These are phyloP conservation scores for Lentinula guzmanii DNA, from an alignment of 768 basidiomycete genomes.

Conservation along the genomic window DNA sequence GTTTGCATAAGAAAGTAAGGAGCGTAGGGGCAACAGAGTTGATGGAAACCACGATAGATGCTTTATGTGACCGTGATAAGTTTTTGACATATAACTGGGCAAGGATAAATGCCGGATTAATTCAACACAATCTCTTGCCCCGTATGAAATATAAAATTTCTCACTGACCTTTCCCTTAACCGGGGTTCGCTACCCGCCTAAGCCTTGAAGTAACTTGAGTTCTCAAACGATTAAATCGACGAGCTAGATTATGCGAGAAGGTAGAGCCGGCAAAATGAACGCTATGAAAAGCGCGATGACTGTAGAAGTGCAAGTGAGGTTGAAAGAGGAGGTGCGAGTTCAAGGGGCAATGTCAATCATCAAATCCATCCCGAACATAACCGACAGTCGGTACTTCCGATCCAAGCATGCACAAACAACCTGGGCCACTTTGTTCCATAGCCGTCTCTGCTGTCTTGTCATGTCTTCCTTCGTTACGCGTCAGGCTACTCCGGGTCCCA, in stretches of 20 bases:
- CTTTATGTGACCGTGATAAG: not conserved
- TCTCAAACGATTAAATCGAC: not conserved
- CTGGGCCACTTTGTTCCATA: not conserved
- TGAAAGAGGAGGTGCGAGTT: not conserved
- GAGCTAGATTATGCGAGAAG: not conserved
- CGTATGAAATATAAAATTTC: not conserved
- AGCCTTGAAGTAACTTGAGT: not conserved
- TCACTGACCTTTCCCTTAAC: not conserved
- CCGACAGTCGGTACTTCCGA: not conserved
- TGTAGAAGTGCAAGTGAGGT: not conserved
- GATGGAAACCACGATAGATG: not conserved
- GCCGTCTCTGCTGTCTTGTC: not conserved
- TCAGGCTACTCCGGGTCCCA: not conserved
- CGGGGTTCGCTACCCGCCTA: not conserved
- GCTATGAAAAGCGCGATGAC: not conserved
- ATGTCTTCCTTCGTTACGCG: not conserved
- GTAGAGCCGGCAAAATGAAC: not conserved
- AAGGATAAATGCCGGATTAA: not conserved
- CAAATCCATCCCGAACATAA: not conserved
- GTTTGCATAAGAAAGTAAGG: slow-evolving; percentile 2
- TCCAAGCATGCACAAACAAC: not conserved
- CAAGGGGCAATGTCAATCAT: not conserved
- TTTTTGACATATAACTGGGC: not conserved
- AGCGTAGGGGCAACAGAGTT: not conserved
- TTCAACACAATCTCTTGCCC: not conserved